Evolutionary conservation across 805 yeast species (phyloP).

Genomic region (Wickerhamomyces rabaulensis): DNA sequence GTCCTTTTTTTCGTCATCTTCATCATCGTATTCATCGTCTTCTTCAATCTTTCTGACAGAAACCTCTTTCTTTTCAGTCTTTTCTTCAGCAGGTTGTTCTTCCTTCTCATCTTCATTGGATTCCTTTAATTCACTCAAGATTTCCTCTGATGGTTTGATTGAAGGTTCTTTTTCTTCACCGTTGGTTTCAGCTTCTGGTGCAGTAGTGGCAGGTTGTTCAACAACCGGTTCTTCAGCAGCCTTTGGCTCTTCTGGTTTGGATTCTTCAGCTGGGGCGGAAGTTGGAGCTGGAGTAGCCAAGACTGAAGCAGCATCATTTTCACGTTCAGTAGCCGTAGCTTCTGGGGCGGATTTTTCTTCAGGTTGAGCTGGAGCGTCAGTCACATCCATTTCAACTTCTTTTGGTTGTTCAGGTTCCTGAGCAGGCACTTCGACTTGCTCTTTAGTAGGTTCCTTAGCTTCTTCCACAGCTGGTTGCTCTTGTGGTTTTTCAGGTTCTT

Average conservation of each 20-base stretch:
- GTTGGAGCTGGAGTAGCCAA: background rate
- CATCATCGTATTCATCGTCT: slow-evolving; percentile 34
- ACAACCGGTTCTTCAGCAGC: background rate
- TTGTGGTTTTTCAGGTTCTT: background rate
- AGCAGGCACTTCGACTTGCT: background rate
- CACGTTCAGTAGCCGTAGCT: background rate
- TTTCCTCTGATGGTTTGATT: slow-evolving; percentile 22
- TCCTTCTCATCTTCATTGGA: slow-evolving; percentile 33
- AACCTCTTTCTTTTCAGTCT: slow-evolving; percentile 30
- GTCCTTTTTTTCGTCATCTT: slow-evolving; percentile 32
- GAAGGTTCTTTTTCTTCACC: slow-evolving; percentile 12
- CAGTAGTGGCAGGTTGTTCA: background rate
- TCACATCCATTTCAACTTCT: background rate
- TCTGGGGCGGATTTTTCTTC: background rate
- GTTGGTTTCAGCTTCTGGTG: background rate
- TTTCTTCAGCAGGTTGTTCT: slow-evolving; percentile 6
- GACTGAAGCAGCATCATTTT: background rate
- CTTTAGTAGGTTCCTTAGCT: background rate
- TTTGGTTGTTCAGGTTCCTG: background rate
- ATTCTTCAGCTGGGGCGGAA: background rate
- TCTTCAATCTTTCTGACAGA: slow-evolving; percentile 35
- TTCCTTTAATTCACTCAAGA: slow-evolving; percentile 27
- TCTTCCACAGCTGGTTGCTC: background rate
- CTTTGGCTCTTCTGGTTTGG: background rate
- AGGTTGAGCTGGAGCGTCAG: background rate